A percentile compares a stretch with the other conserved stretches of the same genome.
Conservation (phyloP, 1,284 basidiomycete species). For the Ceratobasidium theobromae region DNA sequence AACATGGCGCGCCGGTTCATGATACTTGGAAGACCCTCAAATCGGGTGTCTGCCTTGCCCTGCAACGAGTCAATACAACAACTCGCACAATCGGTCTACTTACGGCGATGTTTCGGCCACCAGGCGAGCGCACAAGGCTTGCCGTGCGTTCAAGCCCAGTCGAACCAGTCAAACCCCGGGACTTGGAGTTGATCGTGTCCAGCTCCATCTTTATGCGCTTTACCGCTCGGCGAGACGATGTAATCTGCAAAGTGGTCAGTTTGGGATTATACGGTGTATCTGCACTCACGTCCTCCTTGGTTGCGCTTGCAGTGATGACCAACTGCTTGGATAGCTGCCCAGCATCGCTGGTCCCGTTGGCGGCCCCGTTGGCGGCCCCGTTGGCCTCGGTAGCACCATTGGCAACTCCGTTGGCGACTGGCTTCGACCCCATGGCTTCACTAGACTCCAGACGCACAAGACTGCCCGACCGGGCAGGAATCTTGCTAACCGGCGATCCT, state of each 20-base stretch:
- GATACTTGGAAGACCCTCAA: conserved; percentile 24
- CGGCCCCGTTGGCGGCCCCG: neutral
- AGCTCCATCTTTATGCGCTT: conserved; percentile 69
- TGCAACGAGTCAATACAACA: neutral
- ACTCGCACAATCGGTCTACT: conserved; percentile 38
- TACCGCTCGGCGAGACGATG: conserved; percentile 61
- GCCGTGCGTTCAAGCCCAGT: conserved; percentile 30
- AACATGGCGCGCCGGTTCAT: conserved; percentile 27
- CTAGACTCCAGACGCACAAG: conserved; percentile 11
- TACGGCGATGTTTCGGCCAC: conserved; percentile 45
- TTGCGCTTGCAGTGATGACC: conserved; percentile 49
- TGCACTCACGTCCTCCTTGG: conserved; percentile 64
- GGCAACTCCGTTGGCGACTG: neutral
- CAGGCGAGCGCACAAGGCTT: conserved; percentile 45
- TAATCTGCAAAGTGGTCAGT: conserved; percentile 52
- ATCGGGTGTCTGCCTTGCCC: conserved; percentile 7
- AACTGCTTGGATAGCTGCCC: conserved; percentile 2
- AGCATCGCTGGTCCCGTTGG: too few species aligned
- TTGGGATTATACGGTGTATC: neutral
- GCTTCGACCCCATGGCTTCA: neutral
- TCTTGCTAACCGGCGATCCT: conserved; percentile 28
- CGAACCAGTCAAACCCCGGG: conserved; percentile 30
- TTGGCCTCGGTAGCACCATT: neutral
- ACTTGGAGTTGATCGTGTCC: conserved; percentile 35
- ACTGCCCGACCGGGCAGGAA: conserved; percentile 23